phyloP scores from a whole-genome alignment of 1,284 basidiomycete species.

The Phellinidium pouzarii region DNA sequence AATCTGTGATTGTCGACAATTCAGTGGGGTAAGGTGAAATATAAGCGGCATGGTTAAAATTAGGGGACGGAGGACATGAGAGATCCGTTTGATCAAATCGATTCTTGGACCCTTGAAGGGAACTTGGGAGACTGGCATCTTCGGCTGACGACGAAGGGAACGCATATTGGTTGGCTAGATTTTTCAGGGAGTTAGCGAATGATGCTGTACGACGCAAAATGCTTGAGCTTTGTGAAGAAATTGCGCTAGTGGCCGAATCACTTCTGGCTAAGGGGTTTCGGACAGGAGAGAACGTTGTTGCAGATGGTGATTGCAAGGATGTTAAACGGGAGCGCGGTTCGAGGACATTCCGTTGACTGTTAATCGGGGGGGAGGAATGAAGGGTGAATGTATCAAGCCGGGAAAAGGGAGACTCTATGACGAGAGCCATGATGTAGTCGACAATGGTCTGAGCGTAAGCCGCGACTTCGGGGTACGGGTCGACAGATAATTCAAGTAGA shows the following conservation, averaged over 20 bases:
- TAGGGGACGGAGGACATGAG: conserved; percentile 71
- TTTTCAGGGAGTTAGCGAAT: conserved; percentile 78
- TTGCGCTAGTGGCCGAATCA: conserved; percentile 55
- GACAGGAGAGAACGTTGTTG: conserved; percentile 32
- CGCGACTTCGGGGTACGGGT: conserved; percentile 90
- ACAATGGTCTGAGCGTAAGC: conserved; percentile 86
- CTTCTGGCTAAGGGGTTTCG: conserved; percentile 37
- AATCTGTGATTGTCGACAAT: conserved; percentile 26
- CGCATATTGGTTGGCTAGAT: conserved; percentile 62
- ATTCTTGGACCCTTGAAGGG: conserved; percentile 24
- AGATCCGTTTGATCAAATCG: conserved; percentile 34
- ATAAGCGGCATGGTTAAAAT: conserved; percentile 69
- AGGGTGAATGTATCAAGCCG: conserved; percentile 63
- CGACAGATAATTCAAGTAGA: conserved; percentile 86
- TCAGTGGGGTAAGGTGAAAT: conserved; percentile 62
- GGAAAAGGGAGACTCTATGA: conserved; percentile 84
- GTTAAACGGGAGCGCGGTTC: conserved; percentile 43
- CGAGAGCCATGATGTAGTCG: conserved; percentile 87
- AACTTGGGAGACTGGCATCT: conserved; percentile 44
- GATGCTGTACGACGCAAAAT: conserved; percentile 77
- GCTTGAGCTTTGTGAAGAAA: conserved; percentile 52
- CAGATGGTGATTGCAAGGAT: conserved; percentile 43
- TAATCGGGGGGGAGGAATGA: conserved; percentile 42
- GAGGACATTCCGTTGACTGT: conserved; percentile 27
- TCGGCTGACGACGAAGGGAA: conserved; percentile 50